Evolutionary conservation across 164 flowering plant genomes (phyloP).

Genomic region (Dillenia suffruticosa): DNA sequence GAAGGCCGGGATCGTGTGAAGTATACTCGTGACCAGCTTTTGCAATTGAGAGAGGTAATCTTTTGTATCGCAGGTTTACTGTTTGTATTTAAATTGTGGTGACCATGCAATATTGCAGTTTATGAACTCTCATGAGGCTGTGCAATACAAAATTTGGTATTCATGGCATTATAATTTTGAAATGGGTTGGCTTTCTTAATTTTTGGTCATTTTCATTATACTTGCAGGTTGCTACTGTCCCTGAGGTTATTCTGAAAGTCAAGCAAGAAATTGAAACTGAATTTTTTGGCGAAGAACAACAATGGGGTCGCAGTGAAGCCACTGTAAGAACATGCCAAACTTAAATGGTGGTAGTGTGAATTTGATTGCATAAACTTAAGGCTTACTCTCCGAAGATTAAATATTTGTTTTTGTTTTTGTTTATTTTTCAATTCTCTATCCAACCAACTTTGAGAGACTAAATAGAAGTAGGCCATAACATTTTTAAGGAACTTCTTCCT

Average conservation of each 20-base stretch:
- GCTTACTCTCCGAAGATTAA: too few relatives aligned
- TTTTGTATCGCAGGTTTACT: neutral
- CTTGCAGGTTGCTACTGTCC: slow-evolving; percentile 38
- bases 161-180: too few relatives aligned
- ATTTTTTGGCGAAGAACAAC: slow-evolving; percentile 70
- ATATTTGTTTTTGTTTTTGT: too few relatives aligned
- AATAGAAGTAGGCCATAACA: too few relatives aligned
- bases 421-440: too few relatives aligned
- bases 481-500: neutral
- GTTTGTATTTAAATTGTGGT: too few relatives aligned
- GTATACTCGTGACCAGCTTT: slow-evolving; percentile 68
- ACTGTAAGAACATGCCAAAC: slow-evolving; percentile 38
- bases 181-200: neutral
- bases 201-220: slow-evolving; percentile 4
- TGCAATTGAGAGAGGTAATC: slow-evolving; percentile 73
- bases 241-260: slow-evolving; percentile 66
- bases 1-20: slow-evolving; percentile 68
- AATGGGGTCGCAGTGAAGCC: slow-evolving; percentile 63
- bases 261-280: slow-evolving; percentile 77
- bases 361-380: too few relatives aligned
- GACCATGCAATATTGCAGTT: too few relatives aligned
- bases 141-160: too few relatives aligned
- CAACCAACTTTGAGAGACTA: too few relatives aligned
- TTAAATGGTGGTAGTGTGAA: too few relatives aligned
- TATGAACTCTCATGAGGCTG: too few relatives aligned